Base-by-base conservation (phyloP, 176 grass and related monocot species). In the Rhipidocladum racemiflorum region DNA sequence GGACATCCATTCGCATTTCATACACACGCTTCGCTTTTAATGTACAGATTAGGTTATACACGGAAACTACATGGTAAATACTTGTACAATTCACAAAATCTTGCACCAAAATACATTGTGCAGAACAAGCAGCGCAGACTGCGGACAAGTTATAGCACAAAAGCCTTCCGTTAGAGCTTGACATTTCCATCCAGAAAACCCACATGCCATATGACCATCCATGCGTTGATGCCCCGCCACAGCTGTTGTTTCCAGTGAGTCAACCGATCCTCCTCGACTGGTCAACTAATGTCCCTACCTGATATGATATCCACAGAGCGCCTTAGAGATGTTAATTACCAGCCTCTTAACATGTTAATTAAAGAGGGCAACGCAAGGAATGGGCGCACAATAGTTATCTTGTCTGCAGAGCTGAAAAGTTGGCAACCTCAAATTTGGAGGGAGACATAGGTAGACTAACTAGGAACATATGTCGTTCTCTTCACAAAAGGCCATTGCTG, bases 321-420 rank as follows among this genome's bases (percentile, higher is more conserved):
- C 94, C 83, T 74, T 93, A 5, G 90, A 93, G 44, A 97, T 91
- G 86, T 91, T 93, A 72, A 84, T 91, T 93, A 72, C 91, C 81
- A 57, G 91, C 68, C 44, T 97, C 91, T 65, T 65, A 87, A 62
- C 45, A 97, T 82, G 84, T 93, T 83, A 87, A 97, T 93, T 83
- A 87, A 97, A 97, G 61, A 42, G 40, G 48, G 89, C 75, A 81
- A 94, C 91, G 83, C 83, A 88, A 39, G 46, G 65, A 74, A 35
- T 42, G 14, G 2, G 30, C 12, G 9, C 59, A 66, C 12, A 54
- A 24, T 6, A 27, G n/a, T 70, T 44, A 56, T 70, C 28, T 7
- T 54, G 17, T 53, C 28, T 38, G 25, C 9, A 63, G 38, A 1
- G 27, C n/a, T 2, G 13, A 27, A 76, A 75, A 39, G 12, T 8